Base-by-base conservation (phyloP, 306 rosid species). In the Prunus padus region DNA sequence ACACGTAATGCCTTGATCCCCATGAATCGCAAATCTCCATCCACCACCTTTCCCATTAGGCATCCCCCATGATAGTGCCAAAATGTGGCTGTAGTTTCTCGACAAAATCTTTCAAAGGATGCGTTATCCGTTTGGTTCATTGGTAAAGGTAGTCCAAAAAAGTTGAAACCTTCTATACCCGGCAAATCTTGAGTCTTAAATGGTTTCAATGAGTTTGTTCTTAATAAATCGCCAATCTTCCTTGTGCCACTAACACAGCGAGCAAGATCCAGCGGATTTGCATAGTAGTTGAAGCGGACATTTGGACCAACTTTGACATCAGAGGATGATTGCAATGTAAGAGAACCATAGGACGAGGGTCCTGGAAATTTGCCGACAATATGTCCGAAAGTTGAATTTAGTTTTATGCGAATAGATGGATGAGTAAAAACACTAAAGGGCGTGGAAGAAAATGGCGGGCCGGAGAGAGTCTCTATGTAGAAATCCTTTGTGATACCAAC, bases 41-140 rank as follows among this genome's bases (percentile, higher is more conserved):
- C 84, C 5, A 81, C 81, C 1, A 81, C 81, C 54, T 76, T 76
- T 16, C 84, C 81, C 7, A 65, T 74, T 6, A 40, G 13, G 44
- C 81, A 81, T 8, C 77, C 84, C 1, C 84, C 84, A 33, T 81
- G 84, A 14, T 81, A 81, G 54, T 81, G 84, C 84, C 84, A 76
- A 59, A 64, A 52, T 25, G 81, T 81, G 0, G 80, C 49, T 40
- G 69, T 37, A 3, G 84, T 63, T 6, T 3, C 13, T 22, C 11
- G 28, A 8, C 79, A 76, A 3, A 51, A 76, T 6, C 3, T 20
- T 44, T 28, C 69, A 28, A 79, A 50, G 4, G 78, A 72, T 3
- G 69, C 40, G 20, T 79, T 11, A 46, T 72, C 52, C 3, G 52
- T 11, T 25, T 65, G 37, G n/a, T 79, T 67, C 18, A 11, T 2